These are phyloP conservation scores for Colletotrichum lini DNA, from an alignment of 2,329 filamentous ascomycete species.

Conservation along the genomic window DNA sequence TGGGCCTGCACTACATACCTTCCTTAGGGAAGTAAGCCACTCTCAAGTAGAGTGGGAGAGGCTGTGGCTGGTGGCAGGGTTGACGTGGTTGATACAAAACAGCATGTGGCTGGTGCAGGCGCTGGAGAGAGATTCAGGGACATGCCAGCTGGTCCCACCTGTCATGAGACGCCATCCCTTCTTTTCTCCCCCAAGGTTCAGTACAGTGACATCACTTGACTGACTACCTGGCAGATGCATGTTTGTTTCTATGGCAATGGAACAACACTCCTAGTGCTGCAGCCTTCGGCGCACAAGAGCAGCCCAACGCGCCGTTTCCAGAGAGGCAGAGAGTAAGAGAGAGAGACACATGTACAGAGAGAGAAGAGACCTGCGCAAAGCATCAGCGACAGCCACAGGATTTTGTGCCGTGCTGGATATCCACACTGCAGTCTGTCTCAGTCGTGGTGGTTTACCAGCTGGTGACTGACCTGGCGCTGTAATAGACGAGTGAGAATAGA, in stretches of 20 bases:
- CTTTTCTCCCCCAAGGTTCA: not conserved
- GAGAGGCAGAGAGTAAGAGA: not conserved
- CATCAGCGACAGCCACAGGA: not conserved
- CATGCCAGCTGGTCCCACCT: not conserved
- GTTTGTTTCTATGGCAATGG: conserved; percentile 24
- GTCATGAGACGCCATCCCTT: no score
- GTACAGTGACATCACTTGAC: conserved; percentile 27
- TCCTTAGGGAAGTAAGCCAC: no score
- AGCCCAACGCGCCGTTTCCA: not conserved
- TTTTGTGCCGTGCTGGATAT: not conserved
- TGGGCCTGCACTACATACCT: no score
- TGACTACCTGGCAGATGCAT: not conserved
- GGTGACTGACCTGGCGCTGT: not conserved
- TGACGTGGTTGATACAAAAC: no score
- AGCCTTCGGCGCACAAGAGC: conserved; percentile 11
- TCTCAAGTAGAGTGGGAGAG: no score
- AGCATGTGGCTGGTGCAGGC: no score
- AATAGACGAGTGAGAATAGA: not conserved
- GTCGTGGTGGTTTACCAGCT: not conserved
- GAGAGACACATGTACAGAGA: no score
- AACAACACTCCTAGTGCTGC: not conserved
- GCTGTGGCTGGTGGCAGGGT: not conserved
- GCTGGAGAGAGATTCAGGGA: no score
- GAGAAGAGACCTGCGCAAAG: not conserved
- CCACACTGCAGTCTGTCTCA: not conserved